Evolutionary conservation across 1,284 basidiomycete species (phyloP), one percentile per base, ranked within the genome.

Genomic region (Vanrija sp.): DNA sequence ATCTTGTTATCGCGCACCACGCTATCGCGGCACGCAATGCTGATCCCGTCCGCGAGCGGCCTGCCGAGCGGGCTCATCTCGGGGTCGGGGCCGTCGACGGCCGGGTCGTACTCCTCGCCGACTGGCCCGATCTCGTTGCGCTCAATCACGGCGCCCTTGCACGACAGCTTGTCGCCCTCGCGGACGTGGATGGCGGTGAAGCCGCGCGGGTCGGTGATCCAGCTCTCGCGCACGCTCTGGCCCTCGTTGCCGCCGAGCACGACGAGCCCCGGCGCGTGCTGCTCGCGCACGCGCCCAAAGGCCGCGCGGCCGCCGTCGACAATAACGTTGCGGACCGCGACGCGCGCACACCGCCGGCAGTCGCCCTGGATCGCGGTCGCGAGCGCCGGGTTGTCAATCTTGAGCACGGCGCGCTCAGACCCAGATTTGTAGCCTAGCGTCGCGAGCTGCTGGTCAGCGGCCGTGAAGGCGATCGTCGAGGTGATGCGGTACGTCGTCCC

Each of bases 361-460:
- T 78, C 77, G 5, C 77, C 77, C 49, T 77, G 75, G 1, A 78
- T 61, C 1, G 71, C 73, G 0, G 73, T 75, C 1, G 61, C 69
- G 2, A 68, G 52, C 8, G 68, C 45, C 12, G 62, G 58, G 4
- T 71, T 72, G 19, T 68, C 67, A 25, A 80, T 69, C 6, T 67
- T 55, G 5, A 81, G 57, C 10, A 60, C 71, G 0, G 80, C 80
- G 28, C 79, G 67, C 16, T 74, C 66, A 15, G 72, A 65, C 19
- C 71, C 78, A 3, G 68, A 68, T 1, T 80, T 79, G 53, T 78
- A 78, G 3, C 79, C 80, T 44, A 66, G 65, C 3, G 80, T 80
- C 18, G 76, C 73, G 23, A 80, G 63, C 51, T 79, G 78, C 60
- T 81, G 80, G 52, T 79, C 75, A 7, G 73, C 74, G 1, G 74